A percentile compares a stretch with the other conserved stretches of the same genome.
Evolutionary conservation across 495 filamentous ascomycete species (phyloP).

Genomic region (Extremus antarcticus): DNA sequence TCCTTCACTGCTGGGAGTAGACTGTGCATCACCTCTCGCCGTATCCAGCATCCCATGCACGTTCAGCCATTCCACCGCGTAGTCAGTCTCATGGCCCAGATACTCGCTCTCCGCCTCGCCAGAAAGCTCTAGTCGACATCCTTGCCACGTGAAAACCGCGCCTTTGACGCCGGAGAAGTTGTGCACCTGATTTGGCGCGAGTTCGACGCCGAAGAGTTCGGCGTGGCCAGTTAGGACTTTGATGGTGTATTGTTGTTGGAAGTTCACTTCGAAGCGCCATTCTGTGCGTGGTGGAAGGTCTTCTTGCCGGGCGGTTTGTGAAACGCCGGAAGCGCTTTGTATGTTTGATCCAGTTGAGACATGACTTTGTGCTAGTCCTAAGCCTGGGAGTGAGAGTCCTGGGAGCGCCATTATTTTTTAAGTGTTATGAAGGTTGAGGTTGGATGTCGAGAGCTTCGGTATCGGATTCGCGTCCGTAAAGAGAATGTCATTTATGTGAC

Average conservation of each 20-base stretch:
- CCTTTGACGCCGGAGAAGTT: slow-evolving; percentile 73
- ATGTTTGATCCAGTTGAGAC: neutral
- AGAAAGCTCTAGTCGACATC: slow-evolving; percentile 68
- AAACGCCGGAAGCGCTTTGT: neutral
- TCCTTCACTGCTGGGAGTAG: slow-evolving; percentile 5
- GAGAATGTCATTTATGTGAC: too few relatives aligned
- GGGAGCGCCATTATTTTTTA: slow-evolving; percentile 10
- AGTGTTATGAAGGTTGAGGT: neutral
- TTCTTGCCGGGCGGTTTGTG: slow-evolving; percentile 15
- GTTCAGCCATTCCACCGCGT: slow-evolving; percentile 65
- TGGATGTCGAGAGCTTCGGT: neutral
- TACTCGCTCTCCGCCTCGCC: slow-evolving; percentile 60
- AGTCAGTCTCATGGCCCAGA: slow-evolving; percentile 72
- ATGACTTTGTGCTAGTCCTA: slow-evolving; percentile 6
- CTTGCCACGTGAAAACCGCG: slow-evolving; percentile 84
- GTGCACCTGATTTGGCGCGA: slow-evolving; percentile 70
- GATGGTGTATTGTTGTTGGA: slow-evolving; percentile 32
- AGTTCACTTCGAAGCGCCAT: slow-evolving; percentile 86
- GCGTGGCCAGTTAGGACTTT: slow-evolving; percentile 71
- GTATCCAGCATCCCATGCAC: slow-evolving; percentile 75
- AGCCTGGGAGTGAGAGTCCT: slow-evolving; percentile 15
- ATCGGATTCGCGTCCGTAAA: neutral
- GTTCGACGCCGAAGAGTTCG: slow-evolving; percentile 92
- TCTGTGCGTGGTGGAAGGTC: slow-evolving; percentile 44
- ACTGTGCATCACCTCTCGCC: slow-evolving; percentile 32